Evolutionary conservation across 805 yeast species (phyloP), one percentile per base, ranked within the genome.

Genomic region (Candida koratica): DNA sequence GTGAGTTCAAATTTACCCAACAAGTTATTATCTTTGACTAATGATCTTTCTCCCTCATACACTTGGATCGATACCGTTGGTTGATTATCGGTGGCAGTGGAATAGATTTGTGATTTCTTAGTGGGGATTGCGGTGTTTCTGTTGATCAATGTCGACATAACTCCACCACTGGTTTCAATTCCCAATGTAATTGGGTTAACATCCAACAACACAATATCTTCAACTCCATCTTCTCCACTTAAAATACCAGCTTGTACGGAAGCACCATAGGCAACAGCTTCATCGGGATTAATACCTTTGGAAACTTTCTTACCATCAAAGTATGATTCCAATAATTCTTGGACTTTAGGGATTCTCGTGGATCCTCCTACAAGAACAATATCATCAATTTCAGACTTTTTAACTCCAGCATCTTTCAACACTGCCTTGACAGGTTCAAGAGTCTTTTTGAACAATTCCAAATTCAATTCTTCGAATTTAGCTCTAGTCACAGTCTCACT

Each of bases 61-160:
- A 90, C 97, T 71, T 95, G 97, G 84, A 90, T 88, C 73, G 86
- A 93, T 51, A 90, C 97, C 55, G 96, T 86, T 62, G 97, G 90
- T 77, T 90, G 98, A 79, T 86, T 87, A 79, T 90, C 98, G 57
- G 84, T 95, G 61, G 86, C 95, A 55, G 98, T 90, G 65, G 98
- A 88, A 87, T 90, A 90, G 56, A 95, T 90, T 78, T 95, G 88
- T 66, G 96, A 84, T 84, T 90, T 90, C 74, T 88, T 84, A 70
- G 97, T 90, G 72, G 98, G 98, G 57, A 90, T 95, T 60, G 97
- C 90, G 56, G 97, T 85, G 85, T 93, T 93, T 79, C 98, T 88
- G 75, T 96, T 96, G 56, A 93, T 95, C 67, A 93, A 95, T 61
- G 95, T 93, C 63, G 97, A 95, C 76, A 90, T 89, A 65, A 93